Base-by-base conservation (phyloP, 106 monocot species). In the Dendrobium huoshanense region DNA sequence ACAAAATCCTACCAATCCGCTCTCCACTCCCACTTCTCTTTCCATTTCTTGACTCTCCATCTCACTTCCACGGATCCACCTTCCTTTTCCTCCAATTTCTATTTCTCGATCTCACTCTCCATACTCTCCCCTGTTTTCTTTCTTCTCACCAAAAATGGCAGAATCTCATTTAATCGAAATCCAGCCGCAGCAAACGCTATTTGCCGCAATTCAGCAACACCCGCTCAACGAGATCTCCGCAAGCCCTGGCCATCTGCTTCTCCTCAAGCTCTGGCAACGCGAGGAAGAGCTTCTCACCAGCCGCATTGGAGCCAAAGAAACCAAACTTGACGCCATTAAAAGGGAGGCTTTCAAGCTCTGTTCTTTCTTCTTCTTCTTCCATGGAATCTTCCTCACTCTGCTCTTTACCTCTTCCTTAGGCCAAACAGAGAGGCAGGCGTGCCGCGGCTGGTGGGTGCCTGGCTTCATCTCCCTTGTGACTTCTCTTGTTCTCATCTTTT, bases 231-330 rank as follows among this genome's bases (percentile, higher is more conserved):
- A 97, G 76, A 97, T 97, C 82, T 84, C 94, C 2, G 59, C 74
- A 25, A 94, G 94, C 87, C 89, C 90, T 24, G 97, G 97, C 79
- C 97, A 97, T 86, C 90, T 92, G 59, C 88, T 97, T 77, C 86
- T 97, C 49, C 88, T 97, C 29, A 97, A 92, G 84, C 92, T 97
- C 56, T 91, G 85, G 87, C 92, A 97, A 80, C 82, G 94, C 20
- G 86, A 94, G 43, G 94, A 94, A 67, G 89, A 87, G 75, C 82
- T 82, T 76, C 55, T 87, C 78, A 80, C 86, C 48, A 83, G 70
- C 58, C 79, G 85, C 16, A 49, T 85, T 16, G 80, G 54, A 55
- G 78, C 84, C 22, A 80, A 75, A 20, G 97, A 97, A 80, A 43
- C 84, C 82, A 89, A 70, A 9, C 83, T 90, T n/a, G 85, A 90